Percentiles rank a stretch among this genome's conserved stretches.
phyloP scores from a whole-genome alignment of 306 rosid species.

The Clitoria ternatea region DNA sequence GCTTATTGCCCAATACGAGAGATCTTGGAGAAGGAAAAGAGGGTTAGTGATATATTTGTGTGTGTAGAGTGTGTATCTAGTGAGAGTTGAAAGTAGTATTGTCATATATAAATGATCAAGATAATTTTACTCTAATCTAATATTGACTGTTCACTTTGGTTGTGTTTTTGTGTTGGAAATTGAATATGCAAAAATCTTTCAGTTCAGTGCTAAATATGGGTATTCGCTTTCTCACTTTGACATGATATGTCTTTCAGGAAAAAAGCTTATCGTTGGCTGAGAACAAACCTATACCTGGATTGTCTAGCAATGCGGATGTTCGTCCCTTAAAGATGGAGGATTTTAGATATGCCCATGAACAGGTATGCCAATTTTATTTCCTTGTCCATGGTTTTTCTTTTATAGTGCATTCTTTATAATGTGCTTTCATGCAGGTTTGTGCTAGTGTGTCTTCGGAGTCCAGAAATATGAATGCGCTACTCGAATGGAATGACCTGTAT shows the following conservation, averaged over 20 bases:
- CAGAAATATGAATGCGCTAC: conserved; percentile 76
- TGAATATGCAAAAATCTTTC: too few species aligned
- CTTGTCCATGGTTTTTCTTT: neutral
- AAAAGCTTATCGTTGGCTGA: conserved; percentile 54
- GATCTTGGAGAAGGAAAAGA: conserved; percentile 87
- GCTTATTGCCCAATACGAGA: conserved; percentile 92
- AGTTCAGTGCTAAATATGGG: conserved; percentile 13
- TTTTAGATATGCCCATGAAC: conserved; percentile 80
- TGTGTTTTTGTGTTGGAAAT: too few species aligned
- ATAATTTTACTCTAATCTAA: neutral
- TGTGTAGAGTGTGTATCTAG: neutral
- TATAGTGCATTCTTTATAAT: neutral
- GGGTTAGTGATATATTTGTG: conserved; percentile 39
- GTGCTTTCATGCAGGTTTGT: conserved; percentile 61
- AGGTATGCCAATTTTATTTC: conserved; percentile 43
- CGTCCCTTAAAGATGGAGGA: conserved; percentile 84
- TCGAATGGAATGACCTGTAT: conserved; percentile 88
- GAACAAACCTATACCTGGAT: conserved; percentile 56
- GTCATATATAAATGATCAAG: neutral
- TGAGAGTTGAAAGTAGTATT: neutral
- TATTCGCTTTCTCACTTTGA: conserved; percentile 12
- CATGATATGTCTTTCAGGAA: conserved; percentile 55
- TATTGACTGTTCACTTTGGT: neutral
- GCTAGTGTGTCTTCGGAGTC: conserved; percentile 95
- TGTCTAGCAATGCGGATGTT: conserved; percentile 62